phyloP scores from a whole-genome alignment of 164 flowering plant genomes.

The Nymphaea thermarum region DNA sequence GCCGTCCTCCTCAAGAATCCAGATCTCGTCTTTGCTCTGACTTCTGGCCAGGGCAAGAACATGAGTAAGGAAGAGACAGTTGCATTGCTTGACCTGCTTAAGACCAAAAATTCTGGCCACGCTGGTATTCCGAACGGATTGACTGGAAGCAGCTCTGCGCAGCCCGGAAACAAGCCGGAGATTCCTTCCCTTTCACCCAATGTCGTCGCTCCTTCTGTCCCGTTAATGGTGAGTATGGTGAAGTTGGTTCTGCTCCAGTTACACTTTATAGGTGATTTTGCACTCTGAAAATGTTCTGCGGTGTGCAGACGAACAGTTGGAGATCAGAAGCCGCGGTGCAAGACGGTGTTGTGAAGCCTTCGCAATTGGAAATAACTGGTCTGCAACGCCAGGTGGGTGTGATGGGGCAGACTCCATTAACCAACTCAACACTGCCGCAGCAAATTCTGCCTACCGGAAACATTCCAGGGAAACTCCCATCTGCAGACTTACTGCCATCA shows the following conservation, averaged over 20 bases:
- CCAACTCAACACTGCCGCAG: conserved; percentile 4
- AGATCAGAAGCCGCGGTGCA: not conserved
- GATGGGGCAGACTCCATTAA: not conserved
- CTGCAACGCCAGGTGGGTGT: not conserved
- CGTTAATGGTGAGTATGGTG: conserved; percentile 62
- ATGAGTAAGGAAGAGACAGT: conserved; percentile 54
- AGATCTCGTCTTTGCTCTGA: conserved; percentile 73
- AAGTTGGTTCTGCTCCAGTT: not conserved
- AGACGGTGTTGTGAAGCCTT: not conserved
- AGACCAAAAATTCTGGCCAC: conserved; percentile 31
- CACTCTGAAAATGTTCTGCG: not conserved
- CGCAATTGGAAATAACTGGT: not conserved
- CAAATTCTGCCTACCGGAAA: not conserved
- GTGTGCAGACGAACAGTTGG: not conserved
- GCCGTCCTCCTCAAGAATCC: conserved; percentile 88
- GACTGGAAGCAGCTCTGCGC: conserved; percentile 12
- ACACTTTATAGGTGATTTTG: not conserved
- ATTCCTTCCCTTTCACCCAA: conserved; percentile 9
- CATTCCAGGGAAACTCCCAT: not conserved
- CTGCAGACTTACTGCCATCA: not conserved
- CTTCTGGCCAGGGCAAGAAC: conserved; percentile 67
- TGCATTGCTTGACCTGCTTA: conserved; percentile 72
- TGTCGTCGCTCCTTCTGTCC: conserved; percentile 38
- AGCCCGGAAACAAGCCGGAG: conserved; percentile 9
- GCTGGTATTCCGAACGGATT: conserved; percentile 19